phyloP scores from a whole-genome alignment of 1,284 basidiomycete species.

The Moesziomyces globuligerus region DNA sequence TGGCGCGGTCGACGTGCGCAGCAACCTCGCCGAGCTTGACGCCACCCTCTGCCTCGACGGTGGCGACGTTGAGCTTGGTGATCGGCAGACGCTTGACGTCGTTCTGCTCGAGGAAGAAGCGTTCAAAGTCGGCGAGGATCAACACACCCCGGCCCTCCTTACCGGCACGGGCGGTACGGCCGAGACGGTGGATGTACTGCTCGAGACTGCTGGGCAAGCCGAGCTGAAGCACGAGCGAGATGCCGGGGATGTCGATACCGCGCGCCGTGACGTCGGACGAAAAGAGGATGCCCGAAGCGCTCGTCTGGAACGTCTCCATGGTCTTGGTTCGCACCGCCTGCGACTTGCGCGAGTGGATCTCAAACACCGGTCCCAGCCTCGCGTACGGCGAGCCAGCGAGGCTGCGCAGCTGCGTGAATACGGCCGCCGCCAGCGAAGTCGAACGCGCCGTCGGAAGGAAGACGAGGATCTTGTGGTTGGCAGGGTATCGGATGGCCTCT shows the following conservation, averaged over 20 bases:
- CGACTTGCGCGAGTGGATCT: conserved; percentile 55
- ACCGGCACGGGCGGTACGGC: conserved; percentile 71
- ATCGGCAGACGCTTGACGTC: conserved; percentile 70
- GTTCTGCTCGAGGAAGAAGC: conserved; percentile 71
- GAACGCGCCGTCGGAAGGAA: conserved; percentile 79
- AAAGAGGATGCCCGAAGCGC: conserved; percentile 75
- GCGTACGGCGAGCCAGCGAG: conserved; percentile 18
- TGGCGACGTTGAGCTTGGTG: conserved; percentile 24
- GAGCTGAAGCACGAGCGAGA: conserved; percentile 74
- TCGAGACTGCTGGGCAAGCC: conserved; percentile 63
- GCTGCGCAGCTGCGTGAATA: conserved; percentile 25
- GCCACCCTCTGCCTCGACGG: conserved; percentile 18
- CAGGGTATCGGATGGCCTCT: conserved; percentile 62
- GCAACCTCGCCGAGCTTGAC: conserved; percentile 6
- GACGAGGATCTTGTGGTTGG: conserved; percentile 62
- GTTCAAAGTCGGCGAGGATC: conserved; percentile 73
- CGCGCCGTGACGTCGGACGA: conserved; percentile 90
- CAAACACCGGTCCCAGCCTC: conserved; percentile 36
- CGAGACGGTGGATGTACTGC: conserved; percentile 69
- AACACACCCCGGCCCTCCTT: conserved; percentile 73
- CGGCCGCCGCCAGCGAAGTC: conserved; percentile 72
- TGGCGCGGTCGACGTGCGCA: conserved; percentile 56
- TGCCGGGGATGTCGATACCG: conserved; percentile 72
- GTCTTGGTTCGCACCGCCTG: conserved; percentile 45
- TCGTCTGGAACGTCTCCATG: conserved; percentile 70